These are phyloP conservation scores for Globisporangium sylvaticum DNA, from an alignment of 352 stramenopile species.

Conservation along the genomic window DNA sequence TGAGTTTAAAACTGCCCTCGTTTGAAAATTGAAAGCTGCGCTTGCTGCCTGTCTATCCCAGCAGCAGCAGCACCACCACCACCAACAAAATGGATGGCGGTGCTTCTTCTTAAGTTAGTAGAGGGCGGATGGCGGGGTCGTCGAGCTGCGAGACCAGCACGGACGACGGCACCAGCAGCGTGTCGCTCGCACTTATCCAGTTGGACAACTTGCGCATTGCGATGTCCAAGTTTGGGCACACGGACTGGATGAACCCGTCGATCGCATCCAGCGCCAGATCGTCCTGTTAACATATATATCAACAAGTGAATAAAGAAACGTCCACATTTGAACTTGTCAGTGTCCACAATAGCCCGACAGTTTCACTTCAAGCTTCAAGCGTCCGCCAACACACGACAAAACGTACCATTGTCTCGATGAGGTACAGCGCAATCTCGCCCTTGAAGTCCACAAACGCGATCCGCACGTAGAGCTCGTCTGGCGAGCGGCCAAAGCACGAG, in stretches of 20 bases:
- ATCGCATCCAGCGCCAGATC: conserved; percentile 66
- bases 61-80: too few species aligned
- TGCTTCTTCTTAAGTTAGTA: conserved; percentile 11
- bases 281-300: conserved; percentile 47
- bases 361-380: background rate
- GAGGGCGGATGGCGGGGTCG: conserved; percentile 4
- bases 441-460: conserved; percentile 89
- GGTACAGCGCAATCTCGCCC: conserved; percentile 80
- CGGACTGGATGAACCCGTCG: conserved; percentile 84
- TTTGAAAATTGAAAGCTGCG: too few species aligned
- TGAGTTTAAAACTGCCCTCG: too few species aligned
- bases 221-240: conserved; percentile 83
- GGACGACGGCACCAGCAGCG: conserved; percentile 11
- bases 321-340: background rate
- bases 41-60: too few species aligned
- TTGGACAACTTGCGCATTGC: conserved; percentile 74
- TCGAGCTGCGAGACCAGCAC: conserved; percentile 20
- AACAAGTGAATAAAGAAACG: conserved; percentile 5
- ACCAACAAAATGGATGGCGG: background rate
- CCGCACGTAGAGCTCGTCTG: conserved; percentile 73
- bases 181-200: conserved; percentile 45
- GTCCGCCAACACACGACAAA: background rate
- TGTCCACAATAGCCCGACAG: background rate
- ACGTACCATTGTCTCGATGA: conserved; percentile 85
- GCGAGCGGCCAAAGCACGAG: conserved; percentile 75